Percentiles rank a stretch among this genome's conserved stretches.
Evolutionary conservation across 2,329 filamentous ascomycete species (phyloP).

Genomic region (Aureobasidium sp.): DNA sequence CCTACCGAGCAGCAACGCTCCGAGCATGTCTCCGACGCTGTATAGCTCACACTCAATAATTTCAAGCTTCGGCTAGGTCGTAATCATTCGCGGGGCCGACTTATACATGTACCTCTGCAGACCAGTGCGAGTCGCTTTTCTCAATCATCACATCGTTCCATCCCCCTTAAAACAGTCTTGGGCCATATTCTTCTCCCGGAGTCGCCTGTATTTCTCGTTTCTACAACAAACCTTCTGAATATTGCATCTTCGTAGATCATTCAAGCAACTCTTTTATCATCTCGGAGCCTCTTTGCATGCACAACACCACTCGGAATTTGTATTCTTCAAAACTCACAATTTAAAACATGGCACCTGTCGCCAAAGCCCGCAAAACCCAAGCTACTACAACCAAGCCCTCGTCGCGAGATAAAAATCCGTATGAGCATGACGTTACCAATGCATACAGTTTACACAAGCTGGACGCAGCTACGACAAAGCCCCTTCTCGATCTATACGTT

Average conservation of each 20-base stretch:
- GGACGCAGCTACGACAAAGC: slow-evolving; percentile 29
- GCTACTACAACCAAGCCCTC: neutral
- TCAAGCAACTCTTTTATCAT: neutral
- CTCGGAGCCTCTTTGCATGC: neutral
- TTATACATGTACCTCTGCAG: neutral
- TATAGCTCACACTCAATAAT: slow-evolving; percentile 10
- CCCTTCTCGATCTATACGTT: slow-evolving; percentile 27
- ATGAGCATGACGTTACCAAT: too few relatives aligned
- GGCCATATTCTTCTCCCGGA: neutral
- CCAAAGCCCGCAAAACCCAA: neutral
- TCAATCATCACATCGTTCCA: neutral
- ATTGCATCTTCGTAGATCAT: neutral
- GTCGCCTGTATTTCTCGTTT: neutral
- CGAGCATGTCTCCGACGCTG: slow-evolving; percentile 5
- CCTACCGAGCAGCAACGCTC: slow-evolving; percentile 8
- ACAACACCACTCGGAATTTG: neutral
- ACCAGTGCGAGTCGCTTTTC: neutral
- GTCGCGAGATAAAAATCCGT: neutral
- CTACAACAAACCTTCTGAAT: neutral
- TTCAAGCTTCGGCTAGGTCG: slow-evolving; percentile 8
- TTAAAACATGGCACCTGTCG: neutral
- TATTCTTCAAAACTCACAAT: neutral
- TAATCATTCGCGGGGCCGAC: slow-evolving; percentile 10
- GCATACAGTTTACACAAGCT: slow-evolving; percentile 22
- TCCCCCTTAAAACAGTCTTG: neutral